Conservation (phyloP, 495 filamentous ascomycete genomes). For the Pyronema domesticum region DNA sequence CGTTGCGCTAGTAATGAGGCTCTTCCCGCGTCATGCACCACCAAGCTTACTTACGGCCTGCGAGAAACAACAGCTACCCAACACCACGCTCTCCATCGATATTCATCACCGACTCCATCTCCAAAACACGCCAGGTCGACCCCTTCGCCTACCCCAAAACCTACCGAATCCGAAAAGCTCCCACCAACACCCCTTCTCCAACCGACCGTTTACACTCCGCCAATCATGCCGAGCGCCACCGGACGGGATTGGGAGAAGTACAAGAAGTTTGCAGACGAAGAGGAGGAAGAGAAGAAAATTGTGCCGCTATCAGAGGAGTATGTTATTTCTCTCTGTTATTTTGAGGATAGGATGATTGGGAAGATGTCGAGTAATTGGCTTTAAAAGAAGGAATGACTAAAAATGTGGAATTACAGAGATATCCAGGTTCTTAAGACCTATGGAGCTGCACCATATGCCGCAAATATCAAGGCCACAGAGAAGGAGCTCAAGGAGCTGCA, state of each 20-base stretch:
- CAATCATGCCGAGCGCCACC: slow-evolving; percentile 61
- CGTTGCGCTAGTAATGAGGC: slow-evolving; percentile 1
- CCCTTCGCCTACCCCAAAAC: background rate
- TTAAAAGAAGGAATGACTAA: background rate
- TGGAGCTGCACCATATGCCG: slow-evolving; percentile 87
- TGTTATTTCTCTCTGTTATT: slow-evolving; percentile 24
- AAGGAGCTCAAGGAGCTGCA: slow-evolving; percentile 98
- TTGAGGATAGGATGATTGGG: background rate
- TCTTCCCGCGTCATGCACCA: slow-evolving; percentile 5
- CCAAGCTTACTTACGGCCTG: background rate
- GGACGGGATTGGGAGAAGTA: slow-evolving; percentile 97
- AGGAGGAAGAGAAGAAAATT: slow-evolving; percentile 98
- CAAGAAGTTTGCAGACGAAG: slow-evolving; percentile 81
- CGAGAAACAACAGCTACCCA: slow-evolving; percentile 5
- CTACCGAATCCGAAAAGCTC: too few species aligned
- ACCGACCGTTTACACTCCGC: background rate
- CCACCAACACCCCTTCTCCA: background rate
- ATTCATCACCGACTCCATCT: slow-evolving; percentile 3
- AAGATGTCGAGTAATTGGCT: background rate
- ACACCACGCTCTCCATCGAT: slow-evolving; percentile 15
- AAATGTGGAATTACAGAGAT: slow-evolving; percentile 41
- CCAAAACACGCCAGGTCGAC: background rate
- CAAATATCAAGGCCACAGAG: slow-evolving; percentile 82
- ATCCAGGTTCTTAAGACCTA: slow-evolving; percentile 99
- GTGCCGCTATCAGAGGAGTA: slow-evolving; percentile 90